phyloP scores from a whole-genome alignment of 805 yeast genomes.

The Nakazawaea ishiwadae region DNA sequence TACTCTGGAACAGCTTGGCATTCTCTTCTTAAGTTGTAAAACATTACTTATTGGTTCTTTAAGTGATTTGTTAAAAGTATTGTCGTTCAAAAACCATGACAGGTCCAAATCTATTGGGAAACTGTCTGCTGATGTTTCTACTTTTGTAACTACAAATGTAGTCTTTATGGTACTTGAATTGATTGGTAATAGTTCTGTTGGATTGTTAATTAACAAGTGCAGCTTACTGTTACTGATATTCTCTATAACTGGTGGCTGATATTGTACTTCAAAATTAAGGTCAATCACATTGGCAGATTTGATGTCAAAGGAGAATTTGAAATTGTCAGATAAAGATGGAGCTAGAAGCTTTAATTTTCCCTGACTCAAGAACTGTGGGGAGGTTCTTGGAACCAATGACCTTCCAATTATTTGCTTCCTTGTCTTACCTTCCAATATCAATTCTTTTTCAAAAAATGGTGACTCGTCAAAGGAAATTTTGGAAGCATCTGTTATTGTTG shows the following conservation, averaged over 20 bases:
- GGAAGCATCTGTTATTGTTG: neutral
- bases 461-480: neutral
- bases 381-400: neutral
- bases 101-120: neutral
- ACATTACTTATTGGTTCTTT: neutral
- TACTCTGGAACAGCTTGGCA: neutral
- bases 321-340: too few relatives aligned
- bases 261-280: too few relatives aligned
- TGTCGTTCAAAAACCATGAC: neutral
- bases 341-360: too few relatives aligned
- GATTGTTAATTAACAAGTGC: neutral
- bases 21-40: neutral
- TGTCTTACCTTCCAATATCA: neutral
- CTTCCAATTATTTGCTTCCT: neutral
- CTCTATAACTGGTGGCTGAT: too few relatives aligned
- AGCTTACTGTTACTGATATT: neutral
- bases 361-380: neutral
- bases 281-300: too few relatives aligned
- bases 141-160: neutral
- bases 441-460: neutral
- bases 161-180: neutral
- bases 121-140: neutral
- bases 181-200: neutral
- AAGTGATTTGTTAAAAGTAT: neutral
- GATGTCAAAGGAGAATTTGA: too few relatives aligned